These are phyloP conservation scores for Suillus subluteus DNA, from an alignment of 768 basidiomycete species.

Conservation along the genomic window DNA sequence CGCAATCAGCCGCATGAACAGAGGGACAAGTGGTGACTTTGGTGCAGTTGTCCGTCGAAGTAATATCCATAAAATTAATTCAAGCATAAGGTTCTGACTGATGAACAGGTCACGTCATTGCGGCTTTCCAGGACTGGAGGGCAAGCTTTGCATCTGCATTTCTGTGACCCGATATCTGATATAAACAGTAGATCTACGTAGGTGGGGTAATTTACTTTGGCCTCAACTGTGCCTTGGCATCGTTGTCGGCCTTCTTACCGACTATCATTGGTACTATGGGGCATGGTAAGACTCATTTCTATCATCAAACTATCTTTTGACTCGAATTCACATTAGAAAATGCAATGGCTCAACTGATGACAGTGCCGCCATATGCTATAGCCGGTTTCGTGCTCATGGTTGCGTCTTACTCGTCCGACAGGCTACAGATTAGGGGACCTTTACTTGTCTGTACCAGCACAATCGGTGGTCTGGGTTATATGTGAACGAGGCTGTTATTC, in stretches of 20 bases:
- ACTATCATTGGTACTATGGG: constrained; percentile 58
- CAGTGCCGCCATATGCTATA: constrained; percentile 57
- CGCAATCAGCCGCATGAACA: constrained; percentile 38
- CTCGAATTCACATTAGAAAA: constrained; percentile 28
- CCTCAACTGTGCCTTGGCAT: constrained; percentile 50
- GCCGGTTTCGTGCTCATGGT: constrained; percentile 41
- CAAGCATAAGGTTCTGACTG: neutral
- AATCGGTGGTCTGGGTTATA: constrained; percentile 44
- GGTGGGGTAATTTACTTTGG: constrained; percentile 55
- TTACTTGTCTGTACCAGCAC: constrained; percentile 33
- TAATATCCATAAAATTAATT: constrained; percentile 18
- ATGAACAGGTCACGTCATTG: constrained; percentile 42
- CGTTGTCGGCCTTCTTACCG: constrained; percentile 56
- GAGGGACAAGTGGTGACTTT: constrained; percentile 46
- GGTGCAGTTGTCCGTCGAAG: constrained; percentile 46
- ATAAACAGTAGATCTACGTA: constrained; percentile 38
- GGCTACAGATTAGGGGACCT: constrained; percentile 46
- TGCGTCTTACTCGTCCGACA: constrained; percentile 46
- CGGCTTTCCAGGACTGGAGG: constrained; percentile 53
- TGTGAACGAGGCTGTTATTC: constrained; percentile 30
- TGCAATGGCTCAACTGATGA: constrained; percentile 51
- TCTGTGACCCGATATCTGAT: constrained; percentile 14
- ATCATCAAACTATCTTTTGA: neutral
- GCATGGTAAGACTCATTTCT: constrained; percentile 37
- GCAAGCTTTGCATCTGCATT: constrained; percentile 17